These are phyloP conservation scores for Avena atlantica DNA, from an alignment of 176 grass and related monocot genomes.

Conservation along the genomic window DNA sequence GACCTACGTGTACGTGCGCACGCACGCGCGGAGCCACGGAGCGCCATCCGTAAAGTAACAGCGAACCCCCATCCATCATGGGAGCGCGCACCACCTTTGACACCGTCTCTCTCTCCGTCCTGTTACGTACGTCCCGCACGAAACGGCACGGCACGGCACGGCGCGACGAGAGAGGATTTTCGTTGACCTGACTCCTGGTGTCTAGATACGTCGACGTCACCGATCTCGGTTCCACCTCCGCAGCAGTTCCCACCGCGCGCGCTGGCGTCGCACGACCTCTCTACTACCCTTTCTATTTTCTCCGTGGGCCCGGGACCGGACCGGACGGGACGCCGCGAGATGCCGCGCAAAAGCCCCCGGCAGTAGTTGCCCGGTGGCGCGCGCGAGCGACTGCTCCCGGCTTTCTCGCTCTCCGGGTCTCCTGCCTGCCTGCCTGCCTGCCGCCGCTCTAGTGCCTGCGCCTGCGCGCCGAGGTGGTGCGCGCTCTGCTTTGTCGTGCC, in stretches of 20 bases:
- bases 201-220: too few relatives aligned
- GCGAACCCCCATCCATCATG: too few relatives aligned
- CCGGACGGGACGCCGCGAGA: background rate
- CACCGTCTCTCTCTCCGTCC: too few relatives aligned
- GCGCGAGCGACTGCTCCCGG: background rate
- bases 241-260: too few relatives aligned
- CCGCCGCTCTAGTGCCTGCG: background rate
- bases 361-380: background rate
- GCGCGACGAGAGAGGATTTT: too few relatives aligned
- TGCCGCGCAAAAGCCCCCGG: slow-evolving; percentile 4
- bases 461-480: background rate
- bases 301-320: background rate
- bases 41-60: too few relatives aligned
- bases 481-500: background rate
- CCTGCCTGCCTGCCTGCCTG: background rate
- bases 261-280: background rate
- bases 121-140: too few relatives aligned
- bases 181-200: too few relatives aligned
- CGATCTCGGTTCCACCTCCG: background rate
- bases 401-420: background rate
- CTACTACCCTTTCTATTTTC: background rate
- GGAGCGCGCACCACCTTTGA: too few relatives aligned
- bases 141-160: too few relatives aligned
- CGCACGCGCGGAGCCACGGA: too few relatives aligned
- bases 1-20: too few relatives aligned